Percentiles rank a stretch among this genome's conserved stretches.
phyloP scores from a whole-genome alignment of 768 basidiomycete genomes.

The Suillus occidentalis region DNA sequence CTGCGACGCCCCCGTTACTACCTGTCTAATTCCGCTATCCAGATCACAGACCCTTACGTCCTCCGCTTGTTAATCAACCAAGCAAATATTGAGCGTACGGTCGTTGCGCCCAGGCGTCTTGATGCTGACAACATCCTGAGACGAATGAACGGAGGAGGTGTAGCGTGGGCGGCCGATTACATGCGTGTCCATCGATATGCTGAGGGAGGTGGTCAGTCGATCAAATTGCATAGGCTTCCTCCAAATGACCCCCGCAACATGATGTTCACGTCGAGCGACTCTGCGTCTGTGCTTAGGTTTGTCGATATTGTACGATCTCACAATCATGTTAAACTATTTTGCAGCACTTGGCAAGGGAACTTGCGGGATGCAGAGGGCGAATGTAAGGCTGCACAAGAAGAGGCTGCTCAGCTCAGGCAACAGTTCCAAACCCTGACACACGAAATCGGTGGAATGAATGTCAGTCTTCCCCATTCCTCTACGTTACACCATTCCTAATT shows the following conservation, averaged over 20 bases:
- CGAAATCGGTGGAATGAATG: conserved; percentile 35
- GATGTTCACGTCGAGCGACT: conserved; percentile 55
- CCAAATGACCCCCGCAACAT: conserved; percentile 41
- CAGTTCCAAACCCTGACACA: conserved; percentile 30
- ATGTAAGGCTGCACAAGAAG: conserved; percentile 28
- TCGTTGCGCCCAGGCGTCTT: conserved; percentile 63
- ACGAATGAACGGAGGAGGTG: conserved; percentile 46
- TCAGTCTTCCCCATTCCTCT: conserved; percentile 19
- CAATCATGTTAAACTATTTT: background rate
- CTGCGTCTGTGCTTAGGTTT: conserved; percentile 48
- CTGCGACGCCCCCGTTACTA: background rate
- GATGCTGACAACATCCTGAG: conserved; percentile 59
- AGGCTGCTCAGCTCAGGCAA: conserved; percentile 28
- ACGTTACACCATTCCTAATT: background rate
- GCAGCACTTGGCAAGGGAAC: conserved; percentile 48
- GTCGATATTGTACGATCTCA: conserved; percentile 15
- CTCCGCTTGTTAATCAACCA: conserved; percentile 81
- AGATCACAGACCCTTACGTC: conserved; percentile 78
- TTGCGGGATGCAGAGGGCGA: conserved; percentile 40
- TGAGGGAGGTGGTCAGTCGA: conserved; percentile 67
- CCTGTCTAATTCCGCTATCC: conserved; percentile 1
- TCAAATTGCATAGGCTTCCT: conserved; percentile 32
- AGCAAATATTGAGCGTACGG: conserved; percentile 64
- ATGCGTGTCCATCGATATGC: conserved; percentile 64
- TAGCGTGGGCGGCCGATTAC: conserved; percentile 61